Evolutionary conservation across 2,329 filamentous ascomycete genomes (phyloP).

Genomic region (Ascochyta rabiei): DNA sequence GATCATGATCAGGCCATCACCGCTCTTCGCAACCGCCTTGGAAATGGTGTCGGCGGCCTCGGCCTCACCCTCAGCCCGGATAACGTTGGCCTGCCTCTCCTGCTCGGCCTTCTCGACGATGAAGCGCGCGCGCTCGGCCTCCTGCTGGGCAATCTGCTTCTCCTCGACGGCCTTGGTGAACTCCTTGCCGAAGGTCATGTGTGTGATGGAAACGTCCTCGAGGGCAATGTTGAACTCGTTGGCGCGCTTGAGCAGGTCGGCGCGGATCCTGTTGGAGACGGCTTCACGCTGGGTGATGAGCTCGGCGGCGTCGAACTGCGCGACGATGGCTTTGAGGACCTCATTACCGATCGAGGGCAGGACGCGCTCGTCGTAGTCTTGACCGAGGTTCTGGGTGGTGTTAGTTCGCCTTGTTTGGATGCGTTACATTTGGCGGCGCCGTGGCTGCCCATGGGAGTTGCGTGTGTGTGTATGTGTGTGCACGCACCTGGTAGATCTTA

Average conservation of each 20-base stretch:
- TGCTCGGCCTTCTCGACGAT: constrained; percentile 99
- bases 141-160: constrained; percentile 99
- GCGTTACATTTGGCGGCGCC: too few relatives aligned
- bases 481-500: constrained; percentile 95
- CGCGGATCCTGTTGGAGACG: constrained; percentile 91
- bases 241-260: constrained; percentile 89
- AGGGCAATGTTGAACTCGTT: constrained; percentile 98
- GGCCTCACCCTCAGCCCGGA: constrained; percentile 95
- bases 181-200: constrained; percentile 99
- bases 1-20: constrained; percentile 94
- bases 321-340: constrained; percentile 61
- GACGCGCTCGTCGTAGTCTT: constrained; percentile 85
- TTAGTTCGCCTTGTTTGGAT: constrained; percentile 12
- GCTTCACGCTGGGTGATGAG: constrained; percentile 98
- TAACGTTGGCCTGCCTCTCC: constrained; percentile 97
- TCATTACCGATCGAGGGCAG: constrained; percentile 62
- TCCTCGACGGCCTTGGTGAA: constrained; percentile 99
- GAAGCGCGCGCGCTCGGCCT: constrained; percentile 95
- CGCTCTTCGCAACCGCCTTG: constrained; percentile 89
- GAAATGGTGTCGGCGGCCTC: constrained; percentile 95
- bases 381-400: constrained; percentile 80
- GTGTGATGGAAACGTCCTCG: constrained; percentile 98
- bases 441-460: not conserved
- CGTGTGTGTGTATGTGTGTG: not conserved
- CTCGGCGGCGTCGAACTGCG: constrained; percentile 60